Evolutionary conservation across 139 green algal species (phyloP), one percentile per base, ranked within the genome.

Genomic region (Raphidocelis subcapitata): DNA sequence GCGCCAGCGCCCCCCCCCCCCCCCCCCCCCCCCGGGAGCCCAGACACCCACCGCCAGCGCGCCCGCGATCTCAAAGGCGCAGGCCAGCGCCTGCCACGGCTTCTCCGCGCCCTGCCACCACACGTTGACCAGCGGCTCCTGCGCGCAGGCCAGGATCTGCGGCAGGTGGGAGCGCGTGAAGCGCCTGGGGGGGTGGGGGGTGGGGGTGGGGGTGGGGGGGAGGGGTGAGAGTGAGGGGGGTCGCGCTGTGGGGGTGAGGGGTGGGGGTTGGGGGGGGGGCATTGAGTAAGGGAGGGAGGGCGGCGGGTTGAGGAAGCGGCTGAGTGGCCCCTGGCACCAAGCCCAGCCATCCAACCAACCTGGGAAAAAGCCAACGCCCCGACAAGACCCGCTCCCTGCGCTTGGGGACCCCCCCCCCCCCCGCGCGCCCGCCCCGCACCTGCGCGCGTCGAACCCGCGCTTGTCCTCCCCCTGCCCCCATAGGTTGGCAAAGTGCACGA

Each of bases 51-150:
- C 54, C 18, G 67, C 41, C n/a, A 93, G 60, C 8, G 93, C 94
- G 14, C 71, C 80, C 2, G 52, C 31, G 2, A 99, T 84, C 67
- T 99, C 95, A 32, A 90, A 85, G 88, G 92, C 98, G 3, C 86
- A 89, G 0, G 94, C 95, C 72, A 99, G 86, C 47, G 91, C 80
- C 84, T 98, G 93, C 85, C 93, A 98, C 0, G 96, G 95, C 65
- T 92, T 85, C 76, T 98, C 94, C 1, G 81, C 92, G 0, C 84
- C 31, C 67, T 83, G 75, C 94, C 95, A 98, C 88, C 89, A 97
- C 20, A 60, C 28, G 0, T n/a, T 23, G 4, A 60, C 61, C 20
- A 93, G 52, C 1, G 89, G 89, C 20, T 82, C 49, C 2, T 79
- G 36, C 0, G 87, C 90, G 1, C 84, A 86, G 41, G 86, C 79